Percentiles rank a stretch among this genome's conserved stretches.
These are phyloP conservation scores for Plantago lanceolata DNA, from an alignment of 305 asterid genomes.

Conservation along the genomic window DNA sequence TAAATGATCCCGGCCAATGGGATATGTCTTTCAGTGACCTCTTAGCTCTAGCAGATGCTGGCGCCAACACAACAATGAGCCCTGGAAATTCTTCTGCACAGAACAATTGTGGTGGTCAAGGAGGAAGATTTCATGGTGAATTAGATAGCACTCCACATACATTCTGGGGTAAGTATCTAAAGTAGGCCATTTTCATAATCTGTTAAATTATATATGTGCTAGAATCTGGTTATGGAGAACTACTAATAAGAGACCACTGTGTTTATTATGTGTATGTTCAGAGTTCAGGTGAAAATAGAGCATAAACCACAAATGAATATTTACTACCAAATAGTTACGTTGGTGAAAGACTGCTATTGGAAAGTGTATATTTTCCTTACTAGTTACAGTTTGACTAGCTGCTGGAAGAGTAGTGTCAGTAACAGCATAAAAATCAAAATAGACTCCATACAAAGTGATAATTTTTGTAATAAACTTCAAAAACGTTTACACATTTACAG, in stretches of 20 bases:
- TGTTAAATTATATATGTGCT: not conserved
- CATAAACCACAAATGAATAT: not conserved
- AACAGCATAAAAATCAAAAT: not conserved
- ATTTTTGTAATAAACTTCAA: not conserved
- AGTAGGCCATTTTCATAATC: constrained; percentile 5
- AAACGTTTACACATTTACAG: not conserved
- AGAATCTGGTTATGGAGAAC: not conserved
- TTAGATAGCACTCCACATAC: constrained; percentile 11
- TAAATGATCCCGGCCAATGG: constrained; percentile 28
- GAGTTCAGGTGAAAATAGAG: not conserved
- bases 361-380: not conserved
- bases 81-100: constrained; percentile 24
- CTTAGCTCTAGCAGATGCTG: constrained; percentile 44
- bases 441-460: not conserved
- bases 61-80: constrained; percentile 27
- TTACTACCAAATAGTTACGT: not conserved
- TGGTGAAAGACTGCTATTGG: too few species aligned
- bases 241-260: not conserved
- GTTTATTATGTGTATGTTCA: not conserved
- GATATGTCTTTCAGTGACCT: constrained; percentile 38
- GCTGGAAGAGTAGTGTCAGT: not conserved
- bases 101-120: constrained; percentile 21
- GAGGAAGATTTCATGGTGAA: constrained; percentile 23
- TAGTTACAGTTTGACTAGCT: not conserved
- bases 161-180: constrained; percentile 30